Evolutionary conservation across 75 land plant genomes (phyloP), one percentile per base, ranked within the genome.

Genomic region (Azolla pinnata): DNA sequence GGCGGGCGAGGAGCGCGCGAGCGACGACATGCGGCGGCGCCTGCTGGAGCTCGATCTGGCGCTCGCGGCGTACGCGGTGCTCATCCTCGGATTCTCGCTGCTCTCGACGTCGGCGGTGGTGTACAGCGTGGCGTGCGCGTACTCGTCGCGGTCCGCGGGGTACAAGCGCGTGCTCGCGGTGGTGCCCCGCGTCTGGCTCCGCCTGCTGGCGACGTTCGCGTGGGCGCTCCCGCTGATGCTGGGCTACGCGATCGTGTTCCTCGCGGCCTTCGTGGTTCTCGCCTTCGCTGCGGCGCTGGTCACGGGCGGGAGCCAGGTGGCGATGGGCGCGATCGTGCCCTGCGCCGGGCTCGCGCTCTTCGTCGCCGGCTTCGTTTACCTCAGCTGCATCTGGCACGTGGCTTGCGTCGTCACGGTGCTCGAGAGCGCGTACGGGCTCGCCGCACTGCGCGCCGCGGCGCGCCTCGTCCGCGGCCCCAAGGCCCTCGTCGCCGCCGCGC

Each of bases 391-490:
- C 10, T 87, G 88, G 88, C 80, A 81, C 18, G 62, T 91, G 31
- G 88, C 93, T 8, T 62, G 83, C 65, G 93, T 87, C n/a, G 68
- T 91, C 3, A 71, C 93, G 0, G 93, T 87, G 8, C 64, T 91
- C 29, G 97, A 91, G 65, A 89, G n/a, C n/a, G n/a, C n/a, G n/a
- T n/a, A n/a, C n/a, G n/a, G n/a, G n/a, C n/a, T n/a, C n/a, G n/a
- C n/a, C n/a, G n/a, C n/a, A n/a, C n/a, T n/a, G n/a, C n/a, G n/a
- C n/a, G n/a, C n/a, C n/a, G n/a, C n/a, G n/a, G n/a, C n/a, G n/a
- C n/a, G n/a, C n/a, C n/a, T n/a, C n/a, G n/a, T n/a, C n/a, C n/a
- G n/a, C n/a, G n/a, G n/a, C n/a, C n/a, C n/a, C 7, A 87, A 82
- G 75, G 23, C 53, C n/a, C 33, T 67, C 0, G 46, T 56, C 19